phyloP scores from a whole-genome alignment of 306 rosid species.

The Pyrus bretschneideri region DNA sequence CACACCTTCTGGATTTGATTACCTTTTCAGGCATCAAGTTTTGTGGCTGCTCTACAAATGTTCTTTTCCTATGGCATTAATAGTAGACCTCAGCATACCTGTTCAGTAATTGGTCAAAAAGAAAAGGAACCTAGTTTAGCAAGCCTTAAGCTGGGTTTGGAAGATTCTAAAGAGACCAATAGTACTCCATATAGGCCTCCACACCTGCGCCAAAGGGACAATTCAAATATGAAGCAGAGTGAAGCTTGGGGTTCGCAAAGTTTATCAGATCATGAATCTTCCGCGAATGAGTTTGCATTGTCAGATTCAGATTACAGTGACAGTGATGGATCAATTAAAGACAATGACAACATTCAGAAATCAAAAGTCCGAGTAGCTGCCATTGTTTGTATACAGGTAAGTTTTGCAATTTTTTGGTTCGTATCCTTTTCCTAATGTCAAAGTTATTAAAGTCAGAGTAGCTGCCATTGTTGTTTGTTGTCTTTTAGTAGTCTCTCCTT shows the following conservation, averaged over 20 bases:
- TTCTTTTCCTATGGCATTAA: conserved; percentile 68
- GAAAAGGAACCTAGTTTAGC: conserved; percentile 29
- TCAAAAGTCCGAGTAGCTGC: conserved; percentile 85
- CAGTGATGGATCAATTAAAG: conserved; percentile 64
- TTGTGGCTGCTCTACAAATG: conserved; percentile 66
- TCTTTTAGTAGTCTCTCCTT: background rate
- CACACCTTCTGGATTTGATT: conserved; percentile 12
- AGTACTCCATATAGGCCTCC: conserved; percentile 73
- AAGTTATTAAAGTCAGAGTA: background rate
- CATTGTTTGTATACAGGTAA: conserved; percentile 78
- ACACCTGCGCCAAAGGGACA: conserved; percentile 70
- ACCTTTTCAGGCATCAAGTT: conserved; percentile 64
- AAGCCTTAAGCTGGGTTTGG: conserved; percentile 29
- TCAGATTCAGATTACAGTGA: conserved; percentile 95
- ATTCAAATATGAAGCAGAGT: conserved; percentile 37
- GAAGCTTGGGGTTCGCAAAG: conserved; percentile 30
- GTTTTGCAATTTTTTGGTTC: background rate
- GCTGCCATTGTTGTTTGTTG: background rate
- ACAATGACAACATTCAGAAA: conserved; percentile 34
- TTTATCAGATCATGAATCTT: conserved; percentile 50
- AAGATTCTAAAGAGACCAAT: conserved; percentile 38
- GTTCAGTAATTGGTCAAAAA: conserved; percentile 25
- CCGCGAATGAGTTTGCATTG: conserved; percentile 44
- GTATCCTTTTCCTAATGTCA: background rate
- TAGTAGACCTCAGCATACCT: conserved; percentile 31